A percentile compares a stretch with the other conserved stretches of the same genome.
Conservation (phyloP, 2,329 filamentous ascomycete species). For the Xylariomycetidae sp. region DNA sequence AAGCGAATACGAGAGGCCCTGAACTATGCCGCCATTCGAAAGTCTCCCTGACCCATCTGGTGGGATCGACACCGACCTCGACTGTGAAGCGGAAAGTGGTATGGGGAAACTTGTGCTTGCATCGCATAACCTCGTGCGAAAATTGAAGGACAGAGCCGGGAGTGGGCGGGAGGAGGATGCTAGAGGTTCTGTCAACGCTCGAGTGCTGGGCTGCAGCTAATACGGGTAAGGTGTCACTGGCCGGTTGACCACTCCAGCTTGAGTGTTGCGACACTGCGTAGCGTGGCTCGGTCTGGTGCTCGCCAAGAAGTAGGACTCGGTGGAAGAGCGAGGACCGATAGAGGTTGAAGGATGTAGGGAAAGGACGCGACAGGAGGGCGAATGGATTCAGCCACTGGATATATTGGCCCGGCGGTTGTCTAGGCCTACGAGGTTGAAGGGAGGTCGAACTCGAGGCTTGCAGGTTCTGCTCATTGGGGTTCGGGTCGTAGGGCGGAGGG, state of each 20-base stretch:
- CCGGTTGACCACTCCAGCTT: constrained; percentile 5
- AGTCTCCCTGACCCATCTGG: constrained; percentile 1
- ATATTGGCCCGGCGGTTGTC: too few relatives aligned
- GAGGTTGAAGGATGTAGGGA: too few relatives aligned
- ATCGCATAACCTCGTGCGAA: constrained; percentile 5
- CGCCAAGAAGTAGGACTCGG: constrained; percentile 6
- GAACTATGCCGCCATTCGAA: constrained; percentile 9
- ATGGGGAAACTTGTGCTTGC: background rate
- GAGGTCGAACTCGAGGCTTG: too few relatives aligned
- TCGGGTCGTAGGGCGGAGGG: too few relatives aligned
- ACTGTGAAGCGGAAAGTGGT: constrained; percentile 7
- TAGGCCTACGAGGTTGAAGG: too few relatives aligned
- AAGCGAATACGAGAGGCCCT: background rate
- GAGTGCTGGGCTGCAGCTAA: constrained; percentile 4
- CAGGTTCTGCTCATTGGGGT: too few relatives aligned
- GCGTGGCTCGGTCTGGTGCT: constrained; percentile 2
- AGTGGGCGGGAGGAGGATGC: constrained; percentile 8
- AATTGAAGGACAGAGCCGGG: constrained; percentile 6
- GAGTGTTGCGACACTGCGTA: constrained; percentile 9
- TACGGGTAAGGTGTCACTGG: constrained; percentile 1
- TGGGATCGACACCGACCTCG: constrained; percentile 4
- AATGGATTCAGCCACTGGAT: too few relatives aligned
- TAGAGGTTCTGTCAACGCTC: constrained; percentile 4
- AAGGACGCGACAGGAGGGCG: too few relatives aligned
- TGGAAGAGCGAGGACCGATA: too few relatives aligned